Evolutionary conservation across 2,329 filamentous ascomycete genomes (phyloP).

Genomic region (Parascedosporium putredinis): DNA sequence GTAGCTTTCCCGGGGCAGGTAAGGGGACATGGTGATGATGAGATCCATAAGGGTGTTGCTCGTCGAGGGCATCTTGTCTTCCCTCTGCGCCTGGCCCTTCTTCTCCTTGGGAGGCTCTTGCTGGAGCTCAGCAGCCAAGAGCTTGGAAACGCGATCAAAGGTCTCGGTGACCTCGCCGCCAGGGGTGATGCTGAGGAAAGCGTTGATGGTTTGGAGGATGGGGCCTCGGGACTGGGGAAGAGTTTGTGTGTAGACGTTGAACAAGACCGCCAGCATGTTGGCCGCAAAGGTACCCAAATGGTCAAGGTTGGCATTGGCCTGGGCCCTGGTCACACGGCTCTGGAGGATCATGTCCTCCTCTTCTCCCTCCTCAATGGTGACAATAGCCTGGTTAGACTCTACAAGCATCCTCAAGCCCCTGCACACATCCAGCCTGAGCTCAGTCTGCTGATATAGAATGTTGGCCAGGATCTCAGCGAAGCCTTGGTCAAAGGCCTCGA

Average conservation of each 20-base stretch:
- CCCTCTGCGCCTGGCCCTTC: conserved; percentile 48
- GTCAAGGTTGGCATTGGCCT: conserved; percentile 70
- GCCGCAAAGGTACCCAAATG: conserved; percentile 70
- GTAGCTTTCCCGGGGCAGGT: conserved; percentile 82
- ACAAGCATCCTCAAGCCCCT: conserved; percentile 76
- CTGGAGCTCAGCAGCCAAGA: conserved; percentile 65
- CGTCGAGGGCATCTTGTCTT: conserved; percentile 76
- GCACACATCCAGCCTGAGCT: conserved; percentile 80
- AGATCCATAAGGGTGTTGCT: conserved; percentile 94
- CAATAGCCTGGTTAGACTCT: conserved; percentile 80
- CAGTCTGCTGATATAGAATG: conserved; percentile 82
- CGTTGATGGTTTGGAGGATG: conserved; percentile 89
- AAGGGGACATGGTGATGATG: conserved; percentile 89
- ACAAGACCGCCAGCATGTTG: conserved; percentile 91
- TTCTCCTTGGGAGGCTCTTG: conserved; percentile 46
- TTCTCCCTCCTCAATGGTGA: conserved; percentile 50
- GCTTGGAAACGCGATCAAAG: conserved; percentile 74
- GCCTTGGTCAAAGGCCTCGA: conserved; percentile 66
- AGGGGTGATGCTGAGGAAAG: conserved; percentile 82
- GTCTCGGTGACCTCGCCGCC: conserved; percentile 71
- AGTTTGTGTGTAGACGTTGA: conserved; percentile 97
- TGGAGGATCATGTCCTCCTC: conserved; percentile 68
- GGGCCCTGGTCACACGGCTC: conserved; percentile 63
- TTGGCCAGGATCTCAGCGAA: conserved; percentile 90
- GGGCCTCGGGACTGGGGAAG: conserved; percentile 84